Conservation (phyloP, 2,329 filamentous ascomycete species). For the Colletotrichum horii region DNA sequence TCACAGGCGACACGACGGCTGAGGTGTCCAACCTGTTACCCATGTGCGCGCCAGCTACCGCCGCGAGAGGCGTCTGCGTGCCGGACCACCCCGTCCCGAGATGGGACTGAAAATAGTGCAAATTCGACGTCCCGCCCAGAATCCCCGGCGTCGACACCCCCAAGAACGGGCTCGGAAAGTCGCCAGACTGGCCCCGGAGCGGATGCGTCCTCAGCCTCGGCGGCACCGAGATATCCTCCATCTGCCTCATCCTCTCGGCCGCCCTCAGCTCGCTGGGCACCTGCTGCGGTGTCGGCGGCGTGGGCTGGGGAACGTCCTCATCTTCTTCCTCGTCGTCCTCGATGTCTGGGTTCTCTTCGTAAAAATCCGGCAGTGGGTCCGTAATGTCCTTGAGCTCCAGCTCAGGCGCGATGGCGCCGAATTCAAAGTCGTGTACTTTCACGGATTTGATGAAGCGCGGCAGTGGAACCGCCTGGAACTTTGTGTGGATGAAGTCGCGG, state of each 20-base stretch:
- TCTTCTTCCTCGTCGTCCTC: constrained; percentile 51
- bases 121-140: constrained; percentile 75
- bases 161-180: constrained; percentile 61
- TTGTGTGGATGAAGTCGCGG: constrained; percentile 91
- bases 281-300: constrained; percentile 6
- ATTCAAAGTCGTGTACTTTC: constrained; percentile 91
- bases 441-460: constrained; percentile 98
- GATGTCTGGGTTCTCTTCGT: constrained; percentile 76
- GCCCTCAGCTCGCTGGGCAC: constrained; percentile 19
- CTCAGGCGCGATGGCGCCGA: constrained; percentile 81
- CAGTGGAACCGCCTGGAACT: constrained; percentile 89
- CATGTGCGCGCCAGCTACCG: constrained; percentile 71
- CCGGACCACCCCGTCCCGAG: constrained; percentile 74
- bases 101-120: constrained; percentile 84
- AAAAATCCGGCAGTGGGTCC: constrained; percentile 94
- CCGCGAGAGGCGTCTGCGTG: constrained; percentile 79
- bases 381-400: constrained; percentile 97
- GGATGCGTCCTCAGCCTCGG: constrained; percentile 46
- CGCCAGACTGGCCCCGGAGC: constrained; percentile 30
- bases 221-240: constrained; percentile 26
- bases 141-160: constrained; percentile 67
- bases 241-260: constrained; percentile 23
- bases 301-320: constrained; percentile 35
- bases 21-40: constrained; percentile 30
- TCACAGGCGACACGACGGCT: constrained; percentile 6